These are phyloP conservation scores for Micractinium conductrix DNA, from an alignment of 139 green algal genomes.

Conservation along the genomic window DNA sequence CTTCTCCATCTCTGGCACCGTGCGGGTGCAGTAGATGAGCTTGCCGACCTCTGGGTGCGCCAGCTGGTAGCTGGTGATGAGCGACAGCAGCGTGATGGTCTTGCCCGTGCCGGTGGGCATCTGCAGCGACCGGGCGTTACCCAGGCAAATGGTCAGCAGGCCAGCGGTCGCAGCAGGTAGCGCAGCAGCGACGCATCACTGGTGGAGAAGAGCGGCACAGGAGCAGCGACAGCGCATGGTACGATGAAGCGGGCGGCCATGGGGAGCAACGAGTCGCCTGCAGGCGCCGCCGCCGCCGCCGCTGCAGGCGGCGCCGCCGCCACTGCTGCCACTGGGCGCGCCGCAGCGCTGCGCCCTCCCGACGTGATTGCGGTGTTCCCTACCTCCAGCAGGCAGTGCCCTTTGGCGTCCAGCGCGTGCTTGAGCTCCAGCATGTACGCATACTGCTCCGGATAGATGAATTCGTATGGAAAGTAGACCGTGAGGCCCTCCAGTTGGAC, in stretches of 20 bases:
- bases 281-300: too few species aligned
- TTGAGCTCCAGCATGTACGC: constrained; percentile 99
- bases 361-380: not conserved
- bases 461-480: constrained; percentile 98
- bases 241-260: not conserved
- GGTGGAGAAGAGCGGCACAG: too few species aligned
- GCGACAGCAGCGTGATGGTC: constrained; percentile 97
- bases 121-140: constrained; percentile 53
- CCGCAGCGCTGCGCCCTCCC: not conserved
- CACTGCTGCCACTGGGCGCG: not conserved
- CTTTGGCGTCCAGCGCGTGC: constrained; percentile 92
- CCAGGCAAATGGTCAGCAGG: too few species aligned
- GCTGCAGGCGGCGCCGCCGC: too few species aligned
- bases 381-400: constrained; percentile 97
- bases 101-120: constrained; percentile 99
- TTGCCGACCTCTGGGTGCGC: constrained; percentile 95
- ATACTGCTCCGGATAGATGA: constrained; percentile 97
- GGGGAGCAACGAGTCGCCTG: not conserved
- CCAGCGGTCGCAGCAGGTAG: too few species aligned
- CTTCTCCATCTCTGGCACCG: constrained; percentile 99
- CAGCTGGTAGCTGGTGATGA: constrained; percentile 99
- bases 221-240: too few species aligned
- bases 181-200: too few species aligned
- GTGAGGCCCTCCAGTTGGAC: constrained; percentile 94
- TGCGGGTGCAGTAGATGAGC: constrained; percentile 99